phyloP scores from a whole-genome alignment of 2,329 filamentous ascomycete genomes.

The Didymella sp. region DNA sequence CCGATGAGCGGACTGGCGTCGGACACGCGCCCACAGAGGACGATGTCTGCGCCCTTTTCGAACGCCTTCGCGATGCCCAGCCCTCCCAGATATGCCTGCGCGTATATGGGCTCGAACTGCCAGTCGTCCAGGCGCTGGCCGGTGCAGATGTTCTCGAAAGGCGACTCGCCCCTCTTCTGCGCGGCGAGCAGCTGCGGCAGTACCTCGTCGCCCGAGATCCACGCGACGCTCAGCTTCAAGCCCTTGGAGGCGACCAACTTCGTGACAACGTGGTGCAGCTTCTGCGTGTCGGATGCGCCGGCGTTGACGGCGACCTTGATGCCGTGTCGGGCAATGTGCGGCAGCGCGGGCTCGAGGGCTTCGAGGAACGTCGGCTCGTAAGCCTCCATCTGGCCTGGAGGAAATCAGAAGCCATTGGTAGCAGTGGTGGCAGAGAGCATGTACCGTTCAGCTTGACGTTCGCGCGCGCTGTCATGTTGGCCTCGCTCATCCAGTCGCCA shows the following conservation, averaged over 20 bases:
- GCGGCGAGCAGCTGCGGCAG: conserved; percentile 45
- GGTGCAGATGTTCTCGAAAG: conserved; percentile 50
- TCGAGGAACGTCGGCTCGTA: conserved; percentile 63
- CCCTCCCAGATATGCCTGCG: conserved; percentile 54
- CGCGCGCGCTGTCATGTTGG: conserved; percentile 40
- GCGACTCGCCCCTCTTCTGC: conserved; percentile 46
- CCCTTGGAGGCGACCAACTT: conserved; percentile 34
- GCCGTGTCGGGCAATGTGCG: conserved; percentile 37
- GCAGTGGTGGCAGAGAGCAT: no score
- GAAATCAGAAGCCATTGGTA: conserved; percentile 4
- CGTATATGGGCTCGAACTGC: conserved; percentile 45
- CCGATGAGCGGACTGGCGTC: conserved; percentile 56
- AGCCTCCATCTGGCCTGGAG: conserved; percentile 45
- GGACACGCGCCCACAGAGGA: conserved; percentile 54
- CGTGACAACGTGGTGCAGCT: conserved; percentile 35
- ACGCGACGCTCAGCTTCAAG: conserved; percentile 44
- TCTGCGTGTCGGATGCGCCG: conserved; percentile 42
- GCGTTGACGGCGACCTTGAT: conserved; percentile 48
- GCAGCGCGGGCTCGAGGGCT: conserved; percentile 53
- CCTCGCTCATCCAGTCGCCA: conserved; percentile 45
- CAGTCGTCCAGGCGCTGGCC: conserved; percentile 48
- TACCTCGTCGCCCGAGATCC: conserved; percentile 55
- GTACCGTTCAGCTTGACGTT: conserved; percentile 34
- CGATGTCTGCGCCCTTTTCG: conserved; percentile 52
- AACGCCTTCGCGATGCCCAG: conserved; percentile 54